phyloP scores from a whole-genome alignment of 176 grass and related monocot genomes.

The Avena sativa region DNA sequence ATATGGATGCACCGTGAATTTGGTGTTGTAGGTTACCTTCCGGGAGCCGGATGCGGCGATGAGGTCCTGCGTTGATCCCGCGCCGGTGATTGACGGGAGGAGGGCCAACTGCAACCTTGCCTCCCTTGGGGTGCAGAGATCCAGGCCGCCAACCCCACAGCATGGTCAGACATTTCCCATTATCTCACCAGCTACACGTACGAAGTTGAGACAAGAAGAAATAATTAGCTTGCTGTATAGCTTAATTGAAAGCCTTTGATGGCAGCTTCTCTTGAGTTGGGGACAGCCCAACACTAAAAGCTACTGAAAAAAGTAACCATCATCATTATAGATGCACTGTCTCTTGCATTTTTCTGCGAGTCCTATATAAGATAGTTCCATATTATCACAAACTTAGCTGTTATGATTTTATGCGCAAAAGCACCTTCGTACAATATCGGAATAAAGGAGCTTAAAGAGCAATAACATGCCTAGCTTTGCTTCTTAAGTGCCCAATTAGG shows the following conservation, averaged over 20 bases:
- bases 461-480: conserved; percentile 1
- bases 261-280: conserved; percentile 11
- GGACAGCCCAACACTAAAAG: conserved; percentile 14
- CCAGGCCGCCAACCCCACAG: conserved; percentile 75
- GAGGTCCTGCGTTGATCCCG: conserved; percentile 89
- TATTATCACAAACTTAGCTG: conserved; percentile 41
- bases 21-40: conserved; percentile 83
- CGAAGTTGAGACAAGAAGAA: neutral
- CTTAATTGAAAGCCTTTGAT: conserved; percentile 34
- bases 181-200: neutral
- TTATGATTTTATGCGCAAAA: conserved; percentile 56
- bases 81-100: conserved; percentile 94
- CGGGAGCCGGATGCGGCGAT: conserved; percentile 85
- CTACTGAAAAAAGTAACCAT: conserved; percentile 37
- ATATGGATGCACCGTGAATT: neutral
- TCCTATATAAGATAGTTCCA: conserved; percentile 18
- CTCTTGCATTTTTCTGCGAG: conserved; percentile 25
- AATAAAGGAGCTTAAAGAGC: conserved; percentile 33
- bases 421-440: conserved; percentile 27
- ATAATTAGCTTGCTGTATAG: conserved; percentile 38
- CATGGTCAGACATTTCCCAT: conserved; percentile 60
- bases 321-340: conserved; percentile 37
- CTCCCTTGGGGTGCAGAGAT: conserved; percentile 93
- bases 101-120: conserved; percentile 98
- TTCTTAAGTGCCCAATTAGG: conserved; percentile 11